Base-by-base conservation (phyloP, 2,329 filamentous ascomycete species). In the Uncinocarpus reesii region DNA sequence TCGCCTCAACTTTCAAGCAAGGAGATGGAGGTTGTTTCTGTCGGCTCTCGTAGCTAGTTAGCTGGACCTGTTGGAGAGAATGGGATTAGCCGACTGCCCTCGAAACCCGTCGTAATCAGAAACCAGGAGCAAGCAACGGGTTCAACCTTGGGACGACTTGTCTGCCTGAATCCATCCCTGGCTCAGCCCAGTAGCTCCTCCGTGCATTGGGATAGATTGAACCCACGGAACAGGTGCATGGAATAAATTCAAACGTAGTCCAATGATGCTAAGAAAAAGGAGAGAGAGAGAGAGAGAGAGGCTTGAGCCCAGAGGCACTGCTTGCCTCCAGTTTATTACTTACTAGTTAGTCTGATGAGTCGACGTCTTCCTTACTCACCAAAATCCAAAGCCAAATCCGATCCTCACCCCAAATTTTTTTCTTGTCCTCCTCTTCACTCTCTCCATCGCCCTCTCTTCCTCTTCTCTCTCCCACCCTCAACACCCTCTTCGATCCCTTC, bases 391-490 rank as follows among this genome's bases (percentile, higher is more conserved):
- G n/a, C n/a, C n/a, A n/a, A n/a, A n/a, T n/a, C n/a, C 29, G 44
- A 48, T 26, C 42, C 47, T 50, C 53, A 49, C 10, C 38, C 43
- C 54, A 50, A 42, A 49, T 50, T 45, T 53, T 51, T 54, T 54
- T 32, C 29, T 40, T 43, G 45, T 42, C 42, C 36, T 50, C 48
- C 45, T 47, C 42, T 43, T 35, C 41, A 23, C 49, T 28, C 48
- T 46, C 41, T 50, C 46, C 54, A 47, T 52, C 51, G 42, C 34
- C 49, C 42, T 49, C 53, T 53, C 45, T 47, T 28, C 31, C 24
- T 34, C 29, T 55, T 40, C 34, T 50, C 50, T 45, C 32, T 55
- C 40, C 36, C 47, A 47, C 40, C 4, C 24, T 28, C 21, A n/a
- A 16, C 45, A 37, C 36, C 23, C 35, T 24, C 20, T 36, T 43